Conservation (phyloP, 495 filamentous ascomycete species). For the Sabuloglossum arenarium region DNA sequence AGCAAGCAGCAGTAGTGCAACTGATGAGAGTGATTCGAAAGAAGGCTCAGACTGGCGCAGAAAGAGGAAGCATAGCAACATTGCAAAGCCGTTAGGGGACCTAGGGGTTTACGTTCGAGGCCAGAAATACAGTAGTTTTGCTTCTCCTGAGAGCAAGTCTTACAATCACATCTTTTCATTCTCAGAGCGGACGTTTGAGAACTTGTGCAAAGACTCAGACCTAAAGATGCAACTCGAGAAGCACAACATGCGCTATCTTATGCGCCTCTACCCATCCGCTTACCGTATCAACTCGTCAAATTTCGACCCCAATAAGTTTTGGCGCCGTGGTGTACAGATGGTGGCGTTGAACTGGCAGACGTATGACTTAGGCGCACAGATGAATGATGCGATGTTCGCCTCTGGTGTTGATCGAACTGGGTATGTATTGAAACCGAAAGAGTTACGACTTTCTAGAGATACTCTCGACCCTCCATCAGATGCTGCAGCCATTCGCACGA, state of each 20-base stretch:
- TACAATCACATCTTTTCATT: slow-evolving; percentile 92
- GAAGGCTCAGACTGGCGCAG: slow-evolving; percentile 20
- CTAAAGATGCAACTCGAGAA: slow-evolving; percentile 54
- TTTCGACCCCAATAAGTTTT: slow-evolving; percentile 79
- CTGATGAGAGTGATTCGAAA: slow-evolving; percentile 39
- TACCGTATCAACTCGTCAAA: slow-evolving; percentile 69
- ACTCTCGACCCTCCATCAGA: slow-evolving; percentile 13
- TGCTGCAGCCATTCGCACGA: slow-evolving; percentile 12
- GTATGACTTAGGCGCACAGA: slow-evolving; percentile 80
- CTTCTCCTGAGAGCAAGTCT: slow-evolving; percentile 50
- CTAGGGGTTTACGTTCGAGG: slow-evolving; percentile 79
- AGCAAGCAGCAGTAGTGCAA: slow-evolving; percentile 34
- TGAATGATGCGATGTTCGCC: slow-evolving; percentile 98
- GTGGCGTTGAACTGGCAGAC: slow-evolving; percentile 96
- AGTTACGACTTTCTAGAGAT: slow-evolving; percentile 41
- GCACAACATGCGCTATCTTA: slow-evolving; percentile 81
- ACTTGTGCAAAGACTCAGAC: slow-evolving; percentile 46
- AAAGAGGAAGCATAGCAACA: slow-evolving; percentile 62
- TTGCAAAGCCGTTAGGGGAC: slow-evolving; percentile 59
- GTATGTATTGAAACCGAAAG: slow-evolving; percentile 82
- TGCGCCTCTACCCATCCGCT: slow-evolving; percentile 77
- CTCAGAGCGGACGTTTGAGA: slow-evolving; percentile 64
- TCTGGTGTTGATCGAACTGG: slow-evolving; percentile 70
- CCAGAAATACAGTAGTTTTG: slow-evolving; percentile 63
- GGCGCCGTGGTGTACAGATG: slow-evolving; percentile 93